Conservation (phyloP, 2,329 filamentous ascomycete genomes). For the Sporothrix variecibatus region DNA sequence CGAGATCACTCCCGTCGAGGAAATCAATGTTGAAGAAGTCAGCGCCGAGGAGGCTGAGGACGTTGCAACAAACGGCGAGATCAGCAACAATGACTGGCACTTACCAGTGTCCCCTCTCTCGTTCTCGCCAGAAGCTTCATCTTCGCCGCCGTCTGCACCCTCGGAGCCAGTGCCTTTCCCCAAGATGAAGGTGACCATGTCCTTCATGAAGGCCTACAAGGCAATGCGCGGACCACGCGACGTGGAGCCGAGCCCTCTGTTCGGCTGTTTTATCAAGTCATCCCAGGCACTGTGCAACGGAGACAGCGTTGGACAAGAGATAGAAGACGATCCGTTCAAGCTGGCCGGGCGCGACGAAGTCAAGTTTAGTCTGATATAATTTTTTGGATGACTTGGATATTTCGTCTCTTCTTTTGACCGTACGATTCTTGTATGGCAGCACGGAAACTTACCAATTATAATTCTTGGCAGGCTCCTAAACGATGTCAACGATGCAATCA, state of each 20-base stretch:
- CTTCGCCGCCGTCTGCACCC: neutral
- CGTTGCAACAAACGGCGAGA: neutral
- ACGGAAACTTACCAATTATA: neutral
- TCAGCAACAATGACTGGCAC: neutral
- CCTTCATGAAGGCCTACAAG: constrained; percentile 38
- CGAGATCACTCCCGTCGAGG: neutral
- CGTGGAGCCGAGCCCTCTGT: constrained; percentile 35
- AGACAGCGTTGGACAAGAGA: constrained; percentile 20
- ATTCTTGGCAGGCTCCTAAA: constrained; percentile 21
- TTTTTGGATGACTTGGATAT: neutral
- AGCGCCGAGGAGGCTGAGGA: neutral
- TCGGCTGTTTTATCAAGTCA: constrained; percentile 26
- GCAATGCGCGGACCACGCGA: constrained; percentile 39
- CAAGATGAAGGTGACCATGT: constrained; percentile 27
- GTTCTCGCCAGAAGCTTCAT: neutral
- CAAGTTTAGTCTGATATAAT: constrained; percentile 15
- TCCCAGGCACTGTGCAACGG: constrained; percentile 30
- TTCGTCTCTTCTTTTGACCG: neutral
- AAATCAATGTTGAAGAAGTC: neutral
- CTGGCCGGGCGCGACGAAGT: constrained; percentile 20
- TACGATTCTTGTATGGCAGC: neutral
- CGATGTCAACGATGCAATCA: constrained; percentile 20
- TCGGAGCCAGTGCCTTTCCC: neutral
- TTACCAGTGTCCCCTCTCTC: neutral
- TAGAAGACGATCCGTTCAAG: constrained; percentile 3